Percentiles rank a stretch among this genome's conserved stretches.
These are phyloP conservation scores for Priceomyces medius DNA, from an alignment of 805 yeast species.

Conservation along the genomic window DNA sequence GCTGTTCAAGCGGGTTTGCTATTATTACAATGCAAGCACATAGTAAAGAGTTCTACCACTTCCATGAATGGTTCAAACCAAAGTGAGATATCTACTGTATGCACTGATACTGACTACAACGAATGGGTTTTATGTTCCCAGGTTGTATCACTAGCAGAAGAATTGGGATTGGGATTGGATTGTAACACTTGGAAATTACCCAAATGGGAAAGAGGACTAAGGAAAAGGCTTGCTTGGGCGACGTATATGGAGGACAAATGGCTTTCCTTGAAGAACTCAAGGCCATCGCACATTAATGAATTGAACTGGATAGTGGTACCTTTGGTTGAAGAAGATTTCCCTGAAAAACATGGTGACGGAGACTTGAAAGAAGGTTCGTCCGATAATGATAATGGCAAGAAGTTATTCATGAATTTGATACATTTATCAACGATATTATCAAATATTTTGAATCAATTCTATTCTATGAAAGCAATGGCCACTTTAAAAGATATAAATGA, in stretches of 20 bases:
- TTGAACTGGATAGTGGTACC: conserved; percentile 77
- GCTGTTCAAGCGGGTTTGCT: conserved; percentile 89
- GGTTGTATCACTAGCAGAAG: conserved; percentile 85
- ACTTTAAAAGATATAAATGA: conserved; percentile 59
- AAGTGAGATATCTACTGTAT: conserved; percentile 7
- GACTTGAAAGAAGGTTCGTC: conserved; percentile 57
- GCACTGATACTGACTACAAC: conserved; percentile 52
- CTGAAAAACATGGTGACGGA: conserved; percentile 60
- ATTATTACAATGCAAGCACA: conserved; percentile 62
- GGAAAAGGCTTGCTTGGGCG: conserved; percentile 94
- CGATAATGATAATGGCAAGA: conserved; percentile 69
- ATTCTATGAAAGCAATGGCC: conserved; percentile 64
- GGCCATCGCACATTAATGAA: conserved; percentile 79
- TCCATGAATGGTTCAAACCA: conserved; percentile 18
- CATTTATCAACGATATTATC: conserved; percentile 65
- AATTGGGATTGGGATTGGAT: conserved; percentile 86
- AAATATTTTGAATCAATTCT: conserved; percentile 70
- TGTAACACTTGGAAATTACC: conserved; percentile 91
- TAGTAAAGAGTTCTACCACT: conserved; percentile 19
- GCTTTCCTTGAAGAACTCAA: conserved; percentile 75
- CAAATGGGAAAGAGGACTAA: conserved; percentile 88
- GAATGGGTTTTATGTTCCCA: conserved; percentile 88
- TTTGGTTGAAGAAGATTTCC: conserved; percentile 74
- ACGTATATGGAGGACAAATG: conserved; percentile 91
- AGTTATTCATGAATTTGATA: conserved; percentile 65